Conservation (phyloP, 306 rosid species). For the Cucumis hystrix region DNA sequence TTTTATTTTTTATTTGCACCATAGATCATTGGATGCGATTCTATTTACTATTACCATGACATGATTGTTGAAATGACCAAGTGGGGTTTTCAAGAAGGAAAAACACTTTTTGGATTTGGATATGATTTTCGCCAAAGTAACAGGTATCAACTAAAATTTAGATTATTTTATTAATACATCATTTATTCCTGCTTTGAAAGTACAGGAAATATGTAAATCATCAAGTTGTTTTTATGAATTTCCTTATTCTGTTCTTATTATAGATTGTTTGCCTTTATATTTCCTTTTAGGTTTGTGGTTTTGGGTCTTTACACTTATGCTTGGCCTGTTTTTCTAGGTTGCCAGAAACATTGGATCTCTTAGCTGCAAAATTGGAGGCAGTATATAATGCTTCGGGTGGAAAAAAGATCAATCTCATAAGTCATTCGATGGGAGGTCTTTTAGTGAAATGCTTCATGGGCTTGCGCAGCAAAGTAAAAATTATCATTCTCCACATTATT, state of each 20-base stretch:
- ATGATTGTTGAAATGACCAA: conserved; percentile 74
- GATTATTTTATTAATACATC: neutral
- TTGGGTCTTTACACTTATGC: neutral
- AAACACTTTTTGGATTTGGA: conserved; percentile 92
- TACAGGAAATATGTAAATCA: neutral
- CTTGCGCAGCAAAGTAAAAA: conserved; percentile 63
- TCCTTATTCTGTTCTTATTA: neutral
- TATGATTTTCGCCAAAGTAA: conserved; percentile 98
- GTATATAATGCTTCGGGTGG: conserved; percentile 74
- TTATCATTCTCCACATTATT: neutral
- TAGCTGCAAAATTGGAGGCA: conserved; percentile 59
- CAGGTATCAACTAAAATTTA: conserved; percentile 42
- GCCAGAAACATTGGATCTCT: conserved; percentile 66
- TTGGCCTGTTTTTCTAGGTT: conserved; percentile 36
- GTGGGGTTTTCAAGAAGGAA: conserved; percentile 94
- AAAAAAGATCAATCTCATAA: conserved; percentile 75
- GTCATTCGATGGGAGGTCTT: conserved; percentile 97
- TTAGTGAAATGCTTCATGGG: conserved; percentile 91
- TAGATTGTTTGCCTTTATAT: neutral
- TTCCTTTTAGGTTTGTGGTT: neutral
- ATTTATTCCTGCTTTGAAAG: neutral
- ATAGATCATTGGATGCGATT: conserved; percentile 73
- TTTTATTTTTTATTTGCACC: conserved; percentile 6
- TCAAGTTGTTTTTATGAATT: neutral
- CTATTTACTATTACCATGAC: conserved; percentile 80